phyloP scores from a whole-genome alignment of 768 basidiomycete species.

The Tylopilus felleus region DNA sequence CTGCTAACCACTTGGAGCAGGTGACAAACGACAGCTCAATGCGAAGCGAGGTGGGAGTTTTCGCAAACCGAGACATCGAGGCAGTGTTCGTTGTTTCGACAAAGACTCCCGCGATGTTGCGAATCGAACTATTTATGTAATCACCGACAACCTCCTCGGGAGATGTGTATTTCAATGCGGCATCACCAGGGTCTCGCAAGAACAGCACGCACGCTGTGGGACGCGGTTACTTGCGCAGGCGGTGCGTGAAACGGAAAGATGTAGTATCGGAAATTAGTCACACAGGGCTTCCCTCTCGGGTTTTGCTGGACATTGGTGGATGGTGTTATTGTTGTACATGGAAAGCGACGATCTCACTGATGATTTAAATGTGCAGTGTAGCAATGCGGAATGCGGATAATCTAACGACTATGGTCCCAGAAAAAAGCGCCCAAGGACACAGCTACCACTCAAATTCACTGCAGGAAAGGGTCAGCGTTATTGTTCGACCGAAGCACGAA shows the following conservation, averaged over 20 bases:
- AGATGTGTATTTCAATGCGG: not conserved
- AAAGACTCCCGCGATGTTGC: not conserved
- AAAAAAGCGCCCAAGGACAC: constrained; percentile 1
- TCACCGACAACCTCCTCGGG: constrained; percentile 5
- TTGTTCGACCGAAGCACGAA: not conserved
- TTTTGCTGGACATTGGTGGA: constrained; percentile 4
- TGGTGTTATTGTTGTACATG: constrained; percentile 24
- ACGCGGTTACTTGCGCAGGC: no score
- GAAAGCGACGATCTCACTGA: constrained; percentile 15
- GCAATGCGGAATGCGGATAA: constrained; percentile 21
- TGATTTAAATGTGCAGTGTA: constrained; percentile 24
- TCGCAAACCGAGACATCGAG: not conserved
- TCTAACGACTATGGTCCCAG: constrained; percentile 13
- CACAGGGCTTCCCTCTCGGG: not conserved
- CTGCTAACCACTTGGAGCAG: not conserved
- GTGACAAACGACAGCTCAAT: not conserved
- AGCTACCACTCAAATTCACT: constrained; percentile 48
- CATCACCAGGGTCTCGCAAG: not conserved
- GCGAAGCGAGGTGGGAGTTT: not conserved
- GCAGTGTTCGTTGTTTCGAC: constrained; percentile 2
- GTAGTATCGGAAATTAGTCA: not conserved
- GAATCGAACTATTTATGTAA: constrained; percentile 2
- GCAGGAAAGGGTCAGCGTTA: not conserved
- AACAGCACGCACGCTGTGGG: not conserved
- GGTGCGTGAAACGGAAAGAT: not conserved